phyloP scores from a whole-genome alignment of 352 stramenopile genomes.

The Blastocystis sp. region DNA sequence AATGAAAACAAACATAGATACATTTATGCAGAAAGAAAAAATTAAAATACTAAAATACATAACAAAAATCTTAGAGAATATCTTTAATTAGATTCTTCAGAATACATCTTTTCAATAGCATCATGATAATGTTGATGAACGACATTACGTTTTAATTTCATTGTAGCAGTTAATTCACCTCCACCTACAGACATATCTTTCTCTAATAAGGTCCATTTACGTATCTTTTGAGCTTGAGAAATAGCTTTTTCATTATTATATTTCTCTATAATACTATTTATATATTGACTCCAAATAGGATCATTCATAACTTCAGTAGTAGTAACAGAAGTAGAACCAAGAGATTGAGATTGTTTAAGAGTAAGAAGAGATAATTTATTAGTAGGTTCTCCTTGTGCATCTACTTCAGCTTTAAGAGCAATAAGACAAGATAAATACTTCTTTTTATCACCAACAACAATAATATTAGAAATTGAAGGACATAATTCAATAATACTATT shows the following conservation, averaged over 20 bases:
- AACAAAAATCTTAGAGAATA: no score
- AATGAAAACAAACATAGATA: no score
- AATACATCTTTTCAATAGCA: conserved; percentile 25
- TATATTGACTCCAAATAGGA: conserved; percentile 27
- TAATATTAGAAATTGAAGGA: conserved; percentile 41
- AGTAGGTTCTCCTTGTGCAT: conserved; percentile 38
- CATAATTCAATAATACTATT: conserved; percentile 45
- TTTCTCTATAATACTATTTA: conserved; percentile 43
- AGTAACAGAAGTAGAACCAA: conserved; percentile 16
- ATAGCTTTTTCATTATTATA: conserved; percentile 45
- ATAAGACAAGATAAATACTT: conserved; percentile 48
- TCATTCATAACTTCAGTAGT: conserved; percentile 32
- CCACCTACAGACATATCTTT: conserved; percentile 35
- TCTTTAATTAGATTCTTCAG: neutral
- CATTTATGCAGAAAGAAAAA: no score
- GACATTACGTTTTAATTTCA: conserved; percentile 43
- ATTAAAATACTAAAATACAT: no score
- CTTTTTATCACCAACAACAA: conserved; percentile 48
- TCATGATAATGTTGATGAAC: conserved; percentile 38
- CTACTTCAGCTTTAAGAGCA: conserved; percentile 40
- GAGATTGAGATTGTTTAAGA: conserved; percentile 4
- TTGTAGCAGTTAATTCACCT: conserved; percentile 42
- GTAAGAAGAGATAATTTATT: conserved; percentile 33
- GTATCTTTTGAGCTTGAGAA: conserved; percentile 43
- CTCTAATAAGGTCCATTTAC: conserved; percentile 45